Evolutionary conservation across 139 green algal genomes (phyloP).

Genomic region (Pseudopediastrum boryanum): DNA sequence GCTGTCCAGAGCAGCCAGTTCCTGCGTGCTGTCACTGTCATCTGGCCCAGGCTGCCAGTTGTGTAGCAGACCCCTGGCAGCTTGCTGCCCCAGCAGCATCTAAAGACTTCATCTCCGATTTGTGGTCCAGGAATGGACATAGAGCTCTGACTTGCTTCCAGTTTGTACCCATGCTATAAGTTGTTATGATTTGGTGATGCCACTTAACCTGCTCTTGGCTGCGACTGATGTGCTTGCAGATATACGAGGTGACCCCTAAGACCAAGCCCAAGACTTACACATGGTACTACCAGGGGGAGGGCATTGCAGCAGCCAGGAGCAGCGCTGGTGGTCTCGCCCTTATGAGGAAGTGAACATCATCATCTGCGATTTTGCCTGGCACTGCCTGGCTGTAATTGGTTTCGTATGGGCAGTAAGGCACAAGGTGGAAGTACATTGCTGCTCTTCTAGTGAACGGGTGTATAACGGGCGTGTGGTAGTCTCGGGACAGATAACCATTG

Average conservation of each 20-base stretch:
- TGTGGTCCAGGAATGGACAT: neutral
- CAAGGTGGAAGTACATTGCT: too few species aligned
- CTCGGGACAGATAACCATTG: too few species aligned
- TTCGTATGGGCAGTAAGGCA: too few species aligned
- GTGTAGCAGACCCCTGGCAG: neutral
- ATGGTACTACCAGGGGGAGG: conserved; percentile 34
- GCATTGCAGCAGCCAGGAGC: conserved; percentile 38
- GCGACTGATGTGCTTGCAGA: conserved; percentile 27
- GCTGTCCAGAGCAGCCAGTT: too few species aligned
- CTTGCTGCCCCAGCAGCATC: neutral
- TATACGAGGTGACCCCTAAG: conserved; percentile 41
- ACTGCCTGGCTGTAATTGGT: too few species aligned
- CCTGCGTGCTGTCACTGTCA: too few species aligned
- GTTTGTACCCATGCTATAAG: neutral
- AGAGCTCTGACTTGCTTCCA: neutral
- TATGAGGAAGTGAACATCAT: conserved; percentile 40
- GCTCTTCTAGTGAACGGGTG: too few species aligned
- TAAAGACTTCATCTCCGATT: neutral
- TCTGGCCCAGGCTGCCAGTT: too few species aligned
- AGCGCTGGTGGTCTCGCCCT: conserved; percentile 45
- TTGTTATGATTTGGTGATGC: neutral
- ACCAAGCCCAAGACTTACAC: conserved; percentile 56
- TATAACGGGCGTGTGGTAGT: too few species aligned
- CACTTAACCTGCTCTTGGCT: neutral
- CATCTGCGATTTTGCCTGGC: too few species aligned